Evolutionary conservation across 2,329 filamentous ascomycete species (phyloP).

Genomic region (Ramularia endophylla): DNA sequence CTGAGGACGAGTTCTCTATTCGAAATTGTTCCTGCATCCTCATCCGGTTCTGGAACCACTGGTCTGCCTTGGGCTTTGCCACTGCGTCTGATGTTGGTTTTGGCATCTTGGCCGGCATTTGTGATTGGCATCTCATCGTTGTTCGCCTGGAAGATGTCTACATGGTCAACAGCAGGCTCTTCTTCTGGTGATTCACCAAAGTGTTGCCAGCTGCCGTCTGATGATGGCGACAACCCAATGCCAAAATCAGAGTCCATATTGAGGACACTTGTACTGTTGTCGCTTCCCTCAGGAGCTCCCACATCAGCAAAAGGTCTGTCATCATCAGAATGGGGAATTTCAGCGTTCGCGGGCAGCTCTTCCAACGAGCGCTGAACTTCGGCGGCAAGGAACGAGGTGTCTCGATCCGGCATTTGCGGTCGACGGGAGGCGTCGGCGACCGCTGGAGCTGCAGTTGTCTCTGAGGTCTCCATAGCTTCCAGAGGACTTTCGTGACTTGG

Average conservation of each 20-base stretch:
- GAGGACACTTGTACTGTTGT: conserved; percentile 7
- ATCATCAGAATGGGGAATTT: no score
- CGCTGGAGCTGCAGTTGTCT: background rate
- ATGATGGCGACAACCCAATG: conserved; percentile 1
- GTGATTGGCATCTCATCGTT: conserved; percentile 29
- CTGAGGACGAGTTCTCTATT: conserved; percentile 10
- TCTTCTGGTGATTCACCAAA: conserved; percentile 7
- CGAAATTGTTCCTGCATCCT: conserved; percentile 3
- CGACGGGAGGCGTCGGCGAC: conserved; percentile 18
- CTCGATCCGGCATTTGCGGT: conserved; percentile 43
- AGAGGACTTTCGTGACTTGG: no score
- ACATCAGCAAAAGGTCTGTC: no score
- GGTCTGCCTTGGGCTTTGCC: conserved; percentile 21
- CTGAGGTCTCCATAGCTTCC: background rate
- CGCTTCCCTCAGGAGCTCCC: no score
- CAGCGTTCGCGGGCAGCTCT: no score
- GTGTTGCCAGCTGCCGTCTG: conserved; percentile 14
- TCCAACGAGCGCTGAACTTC: conserved; percentile 42
- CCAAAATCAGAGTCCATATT: conserved; percentile 2
- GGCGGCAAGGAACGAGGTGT: conserved; percentile 41
- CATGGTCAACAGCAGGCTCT: conserved; percentile 3
- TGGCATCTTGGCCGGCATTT: conserved; percentile 31
- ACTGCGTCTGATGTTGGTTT: conserved; percentile 28
- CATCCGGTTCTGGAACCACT: conserved; percentile 23
- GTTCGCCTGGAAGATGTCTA: conserved; percentile 9